Evolutionary conservation across 176 grass and related monocot genomes (phyloP).

Genomic region (Carex littledalei): DNA sequence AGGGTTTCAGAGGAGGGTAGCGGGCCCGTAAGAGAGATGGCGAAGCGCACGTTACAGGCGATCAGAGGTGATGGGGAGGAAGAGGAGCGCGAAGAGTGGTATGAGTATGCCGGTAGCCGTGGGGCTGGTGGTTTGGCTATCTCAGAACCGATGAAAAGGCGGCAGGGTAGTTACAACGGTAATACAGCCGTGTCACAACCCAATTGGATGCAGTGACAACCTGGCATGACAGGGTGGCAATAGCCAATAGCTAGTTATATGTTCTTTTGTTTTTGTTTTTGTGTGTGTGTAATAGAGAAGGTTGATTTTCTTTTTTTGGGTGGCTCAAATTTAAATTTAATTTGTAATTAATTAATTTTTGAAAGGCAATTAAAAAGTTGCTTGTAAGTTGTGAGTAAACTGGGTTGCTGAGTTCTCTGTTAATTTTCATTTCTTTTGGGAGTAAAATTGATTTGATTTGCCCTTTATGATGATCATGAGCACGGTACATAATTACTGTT

Average conservation of each 20-base stretch:
- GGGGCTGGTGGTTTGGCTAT: constrained; percentile 1
- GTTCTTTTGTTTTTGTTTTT: too few relatives aligned
- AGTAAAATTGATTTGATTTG: neutral
- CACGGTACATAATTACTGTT: neutral
- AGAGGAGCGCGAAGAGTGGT: neutral
- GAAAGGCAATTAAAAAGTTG: neutral
- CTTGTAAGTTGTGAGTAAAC: neutral
- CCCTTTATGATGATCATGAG: neutral
- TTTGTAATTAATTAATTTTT: constrained; percentile 1
- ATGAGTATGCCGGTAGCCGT: neutral
- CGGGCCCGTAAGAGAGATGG: constrained; percentile 53
- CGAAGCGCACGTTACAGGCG: constrained; percentile 46
- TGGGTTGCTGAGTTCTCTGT: neutral
- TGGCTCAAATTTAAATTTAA: neutral
- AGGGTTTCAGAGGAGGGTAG: constrained; percentile 39
- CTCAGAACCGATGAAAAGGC: neutral
- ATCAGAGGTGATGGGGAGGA: constrained; percentile 59
- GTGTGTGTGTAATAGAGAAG: neutral
- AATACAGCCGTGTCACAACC: neutral
- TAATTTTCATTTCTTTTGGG: neutral
- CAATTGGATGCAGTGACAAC: neutral
- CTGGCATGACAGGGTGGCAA: too few relatives aligned
- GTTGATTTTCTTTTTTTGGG: neutral
- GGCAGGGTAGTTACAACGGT: neutral
- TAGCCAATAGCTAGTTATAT: too few relatives aligned